Evolutionary conservation across 345 rosid genomes (phyloP).

Genomic region (Linum lewisii): DNA sequence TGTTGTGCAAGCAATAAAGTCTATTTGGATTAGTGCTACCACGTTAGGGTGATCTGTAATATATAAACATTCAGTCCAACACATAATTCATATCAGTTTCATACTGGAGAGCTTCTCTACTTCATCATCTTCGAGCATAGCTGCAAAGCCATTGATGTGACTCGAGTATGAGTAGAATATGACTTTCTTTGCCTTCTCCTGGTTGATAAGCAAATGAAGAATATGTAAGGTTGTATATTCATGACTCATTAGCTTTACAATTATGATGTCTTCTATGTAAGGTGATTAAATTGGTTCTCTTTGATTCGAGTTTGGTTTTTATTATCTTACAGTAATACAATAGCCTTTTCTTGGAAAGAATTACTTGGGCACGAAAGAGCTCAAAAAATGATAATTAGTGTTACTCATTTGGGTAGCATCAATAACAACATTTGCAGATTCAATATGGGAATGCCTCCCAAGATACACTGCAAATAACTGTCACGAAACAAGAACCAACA

Average conservation of each 20-base stretch:
- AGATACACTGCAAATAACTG: slow-evolving; percentile 20
- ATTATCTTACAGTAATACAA: background rate
- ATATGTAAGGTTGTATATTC: no score
- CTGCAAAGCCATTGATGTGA: slow-evolving; percentile 21
- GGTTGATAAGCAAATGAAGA: background rate
- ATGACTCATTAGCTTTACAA: no score
- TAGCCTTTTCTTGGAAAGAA: no score
- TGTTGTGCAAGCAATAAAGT: slow-evolving; percentile 12
- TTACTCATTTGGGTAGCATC: background rate
- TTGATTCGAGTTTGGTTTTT: no score
- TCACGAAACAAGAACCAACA: no score
- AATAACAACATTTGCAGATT: background rate
- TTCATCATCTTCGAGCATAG: slow-evolving; percentile 19
- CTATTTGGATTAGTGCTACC: slow-evolving; percentile 13
- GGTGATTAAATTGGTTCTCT: no score
- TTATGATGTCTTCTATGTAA: no score
- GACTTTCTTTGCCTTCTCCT: slow-evolving; percentile 8
- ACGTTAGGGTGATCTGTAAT: slow-evolving; percentile 11
- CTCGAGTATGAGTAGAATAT: slow-evolving; percentile 20
- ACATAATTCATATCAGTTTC: background rate
- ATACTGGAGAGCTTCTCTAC: slow-evolving; percentile 14
- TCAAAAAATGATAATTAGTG: slow-evolving; percentile 10
- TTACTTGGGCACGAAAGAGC: slow-evolving; percentile 12
- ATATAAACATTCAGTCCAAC: no score
- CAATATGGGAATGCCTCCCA: slow-evolving; percentile 15